Base-by-base conservation (phyloP, 345 rosid genomes). In the Acer saccharum region DNA sequence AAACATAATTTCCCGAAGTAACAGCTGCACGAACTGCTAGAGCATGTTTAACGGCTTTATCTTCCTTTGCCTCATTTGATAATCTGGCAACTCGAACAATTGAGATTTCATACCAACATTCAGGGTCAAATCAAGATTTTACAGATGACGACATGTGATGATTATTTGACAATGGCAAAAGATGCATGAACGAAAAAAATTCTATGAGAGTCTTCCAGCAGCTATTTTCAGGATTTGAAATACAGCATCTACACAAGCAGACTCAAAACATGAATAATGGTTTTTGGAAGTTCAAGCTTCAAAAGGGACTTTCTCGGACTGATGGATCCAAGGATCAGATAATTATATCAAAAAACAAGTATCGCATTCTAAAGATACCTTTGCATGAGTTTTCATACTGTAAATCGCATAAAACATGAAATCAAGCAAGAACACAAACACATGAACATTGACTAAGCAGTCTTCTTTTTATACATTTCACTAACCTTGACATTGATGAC, bases 11-110 rank as follows among this genome's bases (percentile, higher is more conserved):
- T 87, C 94, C 98, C 21, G 93, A 94, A 25, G 98, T 85, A 55
- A 96, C 99, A 27, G 99, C 98, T 77, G 92, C 88, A 78, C 98
- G 95, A 83, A 96, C 97, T 65, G 94, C 90, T 76, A 96, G 97
- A 58, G 99, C 99, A 89, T 97, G 98, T 84, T 86, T 91, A 73
- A 97, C 95, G 72, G 93, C 97, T 85, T 81, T 77, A 71, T 93
- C 92, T 79, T 89, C 78, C 85, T 90, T 94, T 46, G 92, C 90
- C 81, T 87, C 92, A 61, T 80, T 77, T 3, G 97, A 89, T 84
- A 97, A 91, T 83, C 99, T 97, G 85, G 57, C 35, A 68, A 81
- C 39, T 35, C 84, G 68, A 48, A 69, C 52, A 41, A 50, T 44
- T 52, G 43, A 69, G 25, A 74, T 65, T 72, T 66, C 46, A 68